Evolutionary conservation across 1,284 basidiomycete species (phyloP), one percentile per base, ranked within the genome.

Genomic region (Irpex sp.): DNA sequence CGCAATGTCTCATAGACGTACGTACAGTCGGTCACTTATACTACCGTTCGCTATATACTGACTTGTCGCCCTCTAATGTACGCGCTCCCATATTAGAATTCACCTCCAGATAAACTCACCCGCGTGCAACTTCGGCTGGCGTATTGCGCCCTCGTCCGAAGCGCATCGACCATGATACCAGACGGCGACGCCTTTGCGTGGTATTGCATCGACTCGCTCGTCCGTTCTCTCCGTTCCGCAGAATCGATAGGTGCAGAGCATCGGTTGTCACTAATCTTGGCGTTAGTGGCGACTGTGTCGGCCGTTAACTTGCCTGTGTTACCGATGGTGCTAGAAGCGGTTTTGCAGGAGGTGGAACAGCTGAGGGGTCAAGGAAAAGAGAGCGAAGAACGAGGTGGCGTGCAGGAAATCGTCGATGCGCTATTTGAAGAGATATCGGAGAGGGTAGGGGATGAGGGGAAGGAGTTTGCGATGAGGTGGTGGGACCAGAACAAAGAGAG

Each of bases 391-490:
- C 62, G 59, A 60, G 56, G 65, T 59, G 7, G 11, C 57, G 58
- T 8, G 17, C 47, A 54, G 33, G 43, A 62, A 65, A 61, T 66
- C 47, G 61, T 84, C 7, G 75, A 83, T 39, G 82, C 81, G 8
- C 68, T 89, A 39, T 87, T 87, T 72, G 77, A 74, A 53, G 87
- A 89, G 70, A 78, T 90, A 19, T 74, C 84, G 65, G 83, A 86
- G 67, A 78, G 78, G 50, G 80, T 89, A 0, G 88, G 88, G 5
- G 88, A 90, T 71, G 74, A 76, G 59, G 88, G 89, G 77, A 90
- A 87, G 72, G 84, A 85, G 69, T 78, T 78, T 64, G 82, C 76
- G 39, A 79, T 91, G 72, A 73, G 72, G 43, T 92, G 89, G 90
- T 92, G 90, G 90, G 81, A 83, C 70, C 75, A 79, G 31, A 66